phyloP scores from a whole-genome alignment of 495 filamentous ascomycete species.

The Lasiosphaeria hispida region DNA sequence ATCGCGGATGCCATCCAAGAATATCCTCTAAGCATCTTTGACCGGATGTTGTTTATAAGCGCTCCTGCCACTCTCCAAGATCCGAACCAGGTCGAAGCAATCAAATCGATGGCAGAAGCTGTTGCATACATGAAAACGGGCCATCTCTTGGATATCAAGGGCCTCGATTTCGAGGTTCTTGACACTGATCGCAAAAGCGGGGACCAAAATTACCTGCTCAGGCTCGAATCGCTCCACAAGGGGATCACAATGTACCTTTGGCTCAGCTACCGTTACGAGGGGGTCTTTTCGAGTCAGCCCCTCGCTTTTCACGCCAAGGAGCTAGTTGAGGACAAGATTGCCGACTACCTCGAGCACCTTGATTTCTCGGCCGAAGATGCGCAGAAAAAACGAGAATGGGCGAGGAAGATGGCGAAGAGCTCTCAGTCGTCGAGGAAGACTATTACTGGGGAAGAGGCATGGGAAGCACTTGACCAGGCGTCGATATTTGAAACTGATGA shows the following conservation, averaged over 20 bases:
- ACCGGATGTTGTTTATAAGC: constrained; percentile 72
- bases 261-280: constrained; percentile 70
- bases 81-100: constrained; percentile 32
- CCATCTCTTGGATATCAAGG: constrained; percentile 60
- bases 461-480: too few species aligned
- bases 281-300: constrained; percentile 73
- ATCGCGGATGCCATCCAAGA: constrained; percentile 69
- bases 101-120: constrained; percentile 61
- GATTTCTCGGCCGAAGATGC: constrained; percentile 19
- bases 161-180: constrained; percentile 66
- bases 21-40: constrained; percentile 61
- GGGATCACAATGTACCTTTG: constrained; percentile 81
- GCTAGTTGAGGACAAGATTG: constrained; percentile 75
- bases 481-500: too few species aligned
- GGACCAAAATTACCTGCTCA: constrained; percentile 54
- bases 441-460: neutral
- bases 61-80: constrained; percentile 56
- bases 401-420: constrained; percentile 22
- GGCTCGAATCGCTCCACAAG: constrained; percentile 77
- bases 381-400: constrained; percentile 13
- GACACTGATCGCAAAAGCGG: constrained; percentile 42
- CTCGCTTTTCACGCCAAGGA: constrained; percentile 78
- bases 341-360: constrained; percentile 54
- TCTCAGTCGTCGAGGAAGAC: constrained; percentile 8
- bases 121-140: constrained; percentile 64